phyloP scores from a whole-genome alignment of 768 basidiomycete species.

The Asterophora lycoperdoides region DNA sequence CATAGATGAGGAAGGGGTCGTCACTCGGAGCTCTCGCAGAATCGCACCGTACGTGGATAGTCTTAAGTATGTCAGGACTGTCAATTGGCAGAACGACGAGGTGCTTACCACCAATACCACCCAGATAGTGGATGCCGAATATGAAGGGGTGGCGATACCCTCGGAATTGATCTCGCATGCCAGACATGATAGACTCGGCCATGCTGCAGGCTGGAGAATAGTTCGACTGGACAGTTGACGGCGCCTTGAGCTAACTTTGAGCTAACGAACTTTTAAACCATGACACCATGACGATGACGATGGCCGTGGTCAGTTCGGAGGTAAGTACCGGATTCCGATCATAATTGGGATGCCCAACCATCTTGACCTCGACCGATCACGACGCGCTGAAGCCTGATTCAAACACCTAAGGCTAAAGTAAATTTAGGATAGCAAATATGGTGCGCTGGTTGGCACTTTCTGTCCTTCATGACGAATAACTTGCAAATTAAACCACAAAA shows the following conservation, averaged over 20 bases:
- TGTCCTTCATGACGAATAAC: background rate
- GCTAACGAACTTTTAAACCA: too few relatives aligned
- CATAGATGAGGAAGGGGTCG: constrained; percentile 4
- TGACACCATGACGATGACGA: background rate
- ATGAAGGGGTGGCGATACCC: constrained; percentile 51
- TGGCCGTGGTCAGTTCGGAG: background rate
- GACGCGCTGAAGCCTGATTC: background rate
- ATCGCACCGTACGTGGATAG: constrained; percentile 43
- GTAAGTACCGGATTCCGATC: background rate
- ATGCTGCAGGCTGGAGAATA: too few relatives aligned
- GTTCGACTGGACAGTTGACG: too few relatives aligned
- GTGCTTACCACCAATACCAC: constrained; percentile 41
- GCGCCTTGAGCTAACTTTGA: too few relatives aligned
- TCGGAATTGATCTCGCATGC: constrained; percentile 21
- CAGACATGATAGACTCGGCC: background rate
- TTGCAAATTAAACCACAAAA: background rate
- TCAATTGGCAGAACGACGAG: background rate
- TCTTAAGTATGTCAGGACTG: constrained; percentile 24
- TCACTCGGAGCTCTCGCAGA: background rate
- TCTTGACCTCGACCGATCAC: background rate
- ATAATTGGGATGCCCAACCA: background rate
- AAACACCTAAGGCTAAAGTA: background rate
- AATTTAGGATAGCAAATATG: constrained; percentile 6
- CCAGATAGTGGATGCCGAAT: constrained; percentile 37
- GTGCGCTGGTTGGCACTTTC: constrained; percentile 1